Conservation (phyloP, 116 monocot genomes). For the Dioscorea cayenensis region DNA sequence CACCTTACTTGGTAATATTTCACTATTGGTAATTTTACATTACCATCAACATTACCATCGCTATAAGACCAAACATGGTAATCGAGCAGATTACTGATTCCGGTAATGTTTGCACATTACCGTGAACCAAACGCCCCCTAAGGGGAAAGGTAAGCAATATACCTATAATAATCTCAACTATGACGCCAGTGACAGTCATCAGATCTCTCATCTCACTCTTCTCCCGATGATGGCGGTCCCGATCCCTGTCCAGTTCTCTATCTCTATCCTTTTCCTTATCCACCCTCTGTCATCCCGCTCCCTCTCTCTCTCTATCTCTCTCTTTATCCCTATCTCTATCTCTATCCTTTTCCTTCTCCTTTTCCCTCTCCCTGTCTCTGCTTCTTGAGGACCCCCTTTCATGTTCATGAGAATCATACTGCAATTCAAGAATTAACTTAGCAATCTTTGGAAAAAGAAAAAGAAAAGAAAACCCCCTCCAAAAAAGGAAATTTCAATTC, state of each 20-base stretch:
- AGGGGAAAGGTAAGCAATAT: constrained; percentile 1
- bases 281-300: too few species aligned
- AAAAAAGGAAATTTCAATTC: not conserved
- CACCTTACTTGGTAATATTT: too few species aligned
- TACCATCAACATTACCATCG: too few species aligned
- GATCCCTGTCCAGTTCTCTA: constrained; percentile 21
- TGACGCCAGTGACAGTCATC: constrained; percentile 40
- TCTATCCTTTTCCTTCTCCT: constrained; percentile 16
- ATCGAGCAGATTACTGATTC: too few species aligned
- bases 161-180: constrained; percentile 48
- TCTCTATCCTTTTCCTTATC: constrained; percentile 13
- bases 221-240: constrained; percentile 49
- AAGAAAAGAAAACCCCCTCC: not conserved
- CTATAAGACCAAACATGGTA: too few species aligned
- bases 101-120: too few species aligned
- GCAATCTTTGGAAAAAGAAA: constrained; percentile 2
- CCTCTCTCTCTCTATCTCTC: constrained; percentile 21
- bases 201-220: constrained; percentile 38
- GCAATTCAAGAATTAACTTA: not conserved
- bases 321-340: constrained; percentile 25
- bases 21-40: too few species aligned
- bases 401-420: constrained; percentile 14
- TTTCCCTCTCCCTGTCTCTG: constrained; percentile 33
- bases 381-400: constrained; percentile 40
- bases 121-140: too few species aligned